Evolutionary conservation across 108 stramenopile genomes (phyloP).

Genomic region (Nannochloropsis gaditana): DNA sequence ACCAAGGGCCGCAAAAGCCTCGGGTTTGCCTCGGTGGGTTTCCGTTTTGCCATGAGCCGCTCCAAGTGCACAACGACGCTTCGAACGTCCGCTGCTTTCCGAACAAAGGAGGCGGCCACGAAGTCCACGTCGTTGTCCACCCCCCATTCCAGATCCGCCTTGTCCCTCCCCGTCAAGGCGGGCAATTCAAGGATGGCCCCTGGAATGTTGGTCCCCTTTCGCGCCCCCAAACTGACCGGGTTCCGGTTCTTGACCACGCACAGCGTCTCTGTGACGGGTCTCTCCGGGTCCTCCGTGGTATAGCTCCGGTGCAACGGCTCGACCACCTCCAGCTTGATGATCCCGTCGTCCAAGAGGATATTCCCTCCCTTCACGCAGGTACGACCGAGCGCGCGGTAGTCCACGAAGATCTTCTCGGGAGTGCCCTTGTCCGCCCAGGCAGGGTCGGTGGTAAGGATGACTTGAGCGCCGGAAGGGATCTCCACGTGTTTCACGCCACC

Average conservation of each 20-base stretch:
- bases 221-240: conserved; percentile 56
- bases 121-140: conserved; percentile 60
- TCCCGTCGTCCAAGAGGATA: conserved; percentile 66
- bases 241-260: conserved; percentile 62
- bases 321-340: conserved; percentile 64
- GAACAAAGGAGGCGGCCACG: conserved; percentile 71
- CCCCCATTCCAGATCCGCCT: conserved; percentile 63
- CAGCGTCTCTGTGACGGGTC: conserved; percentile 44
- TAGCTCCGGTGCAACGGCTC: neutral
- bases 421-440: conserved; percentile 53
- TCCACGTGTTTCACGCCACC: conserved; percentile 39
- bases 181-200: conserved; percentile 60
- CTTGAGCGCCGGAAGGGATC: neutral
- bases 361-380: conserved; percentile 55
- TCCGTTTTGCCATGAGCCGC: conserved; percentile 51
- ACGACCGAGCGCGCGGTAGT: conserved; percentile 65
- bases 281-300: neutral
- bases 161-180: conserved; percentile 68
- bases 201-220: conserved; percentile 70
- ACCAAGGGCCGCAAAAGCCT: conserved; percentile 58
- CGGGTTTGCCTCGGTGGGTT: neutral
- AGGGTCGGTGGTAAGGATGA: conserved; percentile 44
- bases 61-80: conserved; percentile 59
- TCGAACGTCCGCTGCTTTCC: conserved; percentile 62
- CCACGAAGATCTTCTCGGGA: conserved; percentile 59